Evolutionary conservation across 83 land plant species (phyloP).

Genomic region (Larix sibirica): DNA sequence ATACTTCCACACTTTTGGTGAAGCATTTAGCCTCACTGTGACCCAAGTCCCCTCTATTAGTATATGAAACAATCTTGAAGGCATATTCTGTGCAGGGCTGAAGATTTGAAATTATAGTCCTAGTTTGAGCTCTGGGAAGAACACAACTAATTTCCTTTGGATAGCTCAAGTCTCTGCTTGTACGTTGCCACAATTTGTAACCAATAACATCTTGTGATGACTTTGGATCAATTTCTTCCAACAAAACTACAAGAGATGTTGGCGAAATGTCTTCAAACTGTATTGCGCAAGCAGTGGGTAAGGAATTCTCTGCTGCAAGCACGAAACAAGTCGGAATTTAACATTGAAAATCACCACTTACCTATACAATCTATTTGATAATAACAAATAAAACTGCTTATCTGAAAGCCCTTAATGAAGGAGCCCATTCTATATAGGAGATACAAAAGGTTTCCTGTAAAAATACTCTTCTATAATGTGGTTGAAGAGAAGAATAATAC

Average conservation of each 20-base stretch:
- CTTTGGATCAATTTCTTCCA: slow-evolving; percentile 33
- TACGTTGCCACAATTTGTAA: slow-evolving; percentile 81
- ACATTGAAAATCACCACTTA: neutral
- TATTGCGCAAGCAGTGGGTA: slow-evolving; percentile 75
- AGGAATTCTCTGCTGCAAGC: slow-evolving; percentile 43
- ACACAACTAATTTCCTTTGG: slow-evolving; percentile 49
- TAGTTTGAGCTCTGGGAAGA: slow-evolving; percentile 52
- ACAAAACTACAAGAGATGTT: slow-evolving; percentile 48
- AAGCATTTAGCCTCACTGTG: slow-evolving; percentile 63
- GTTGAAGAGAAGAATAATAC: slow-evolving; percentile 1
- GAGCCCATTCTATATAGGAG: neutral
- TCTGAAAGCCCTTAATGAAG: neutral
- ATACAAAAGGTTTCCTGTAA: neutral
- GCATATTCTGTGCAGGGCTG: slow-evolving; percentile 77
- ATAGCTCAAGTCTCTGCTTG: slow-evolving; percentile 42
- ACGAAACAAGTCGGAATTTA: neutral
- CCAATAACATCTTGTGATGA: slow-evolving; percentile 42
- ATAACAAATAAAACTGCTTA: neutral
- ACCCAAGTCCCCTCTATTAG: slow-evolving; percentile 55
- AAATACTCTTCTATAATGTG: neutral
- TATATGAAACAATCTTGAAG: slow-evolving; percentile 59
- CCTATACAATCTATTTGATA: too few species aligned
- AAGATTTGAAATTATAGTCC: slow-evolving; percentile 59
- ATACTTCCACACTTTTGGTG: slow-evolving; percentile 65
- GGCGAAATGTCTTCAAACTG: slow-evolving; percentile 73